A percentile compares a stretch with the other conserved stretches of the same genome.
These are phyloP conservation scores for Erythrophleum ivorense DNA, from an alignment of 331 rosid species.

Conservation along the genomic window DNA sequence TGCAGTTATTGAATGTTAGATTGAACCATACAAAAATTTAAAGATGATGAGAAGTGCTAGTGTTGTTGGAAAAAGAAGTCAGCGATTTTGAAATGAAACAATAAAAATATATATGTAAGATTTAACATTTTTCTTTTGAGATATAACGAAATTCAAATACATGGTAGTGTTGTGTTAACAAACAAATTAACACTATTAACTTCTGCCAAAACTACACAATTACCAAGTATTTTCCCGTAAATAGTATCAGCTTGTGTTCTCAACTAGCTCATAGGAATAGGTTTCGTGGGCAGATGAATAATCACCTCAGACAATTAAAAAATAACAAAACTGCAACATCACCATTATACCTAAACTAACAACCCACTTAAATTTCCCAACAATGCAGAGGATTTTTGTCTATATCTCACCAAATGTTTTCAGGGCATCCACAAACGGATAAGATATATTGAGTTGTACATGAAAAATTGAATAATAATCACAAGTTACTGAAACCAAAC, in stretches of 20 bases:
- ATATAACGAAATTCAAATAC: no score
- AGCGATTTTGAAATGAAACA: neutral
- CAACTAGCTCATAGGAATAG: neutral
- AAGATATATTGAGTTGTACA: neutral
- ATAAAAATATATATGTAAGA: neutral
- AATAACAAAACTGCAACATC: neutral
- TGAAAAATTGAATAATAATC: constrained; percentile 29
- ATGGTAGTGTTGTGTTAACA: neutral
- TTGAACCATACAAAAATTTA: neutral
- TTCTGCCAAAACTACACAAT: neutral
- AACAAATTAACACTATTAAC: neutral
- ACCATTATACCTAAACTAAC: neutral
- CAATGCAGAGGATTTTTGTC: neutral
- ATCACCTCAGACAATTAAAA: neutral
- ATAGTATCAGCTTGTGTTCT: neutral
- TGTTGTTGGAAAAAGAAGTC: neutral
- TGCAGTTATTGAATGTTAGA: neutral
- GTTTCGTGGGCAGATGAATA: neutral
- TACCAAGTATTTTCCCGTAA: neutral
- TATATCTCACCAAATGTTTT: neutral
- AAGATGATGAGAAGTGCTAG: neutral
- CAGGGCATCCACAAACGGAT: neutral
- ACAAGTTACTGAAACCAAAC: constrained; percentile 35
- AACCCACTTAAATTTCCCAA: neutral
- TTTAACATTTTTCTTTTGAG: neutral